Conservation (phyloP, 495 filamentous ascomycete genomes). For the Hypoxylon rickii region DNA sequence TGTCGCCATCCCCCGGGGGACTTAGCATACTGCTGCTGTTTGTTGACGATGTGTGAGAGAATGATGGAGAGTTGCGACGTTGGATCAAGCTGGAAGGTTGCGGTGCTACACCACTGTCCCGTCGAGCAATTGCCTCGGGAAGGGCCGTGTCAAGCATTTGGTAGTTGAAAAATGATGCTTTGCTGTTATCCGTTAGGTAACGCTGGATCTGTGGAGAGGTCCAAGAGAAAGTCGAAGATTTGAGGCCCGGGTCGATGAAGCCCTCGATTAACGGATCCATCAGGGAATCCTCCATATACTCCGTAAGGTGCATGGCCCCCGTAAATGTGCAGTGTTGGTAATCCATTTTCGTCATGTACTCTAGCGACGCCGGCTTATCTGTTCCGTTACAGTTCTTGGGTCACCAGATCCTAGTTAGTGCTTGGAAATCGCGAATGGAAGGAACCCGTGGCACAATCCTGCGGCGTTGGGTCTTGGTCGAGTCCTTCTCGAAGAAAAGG, state of each 20-base stretch:
- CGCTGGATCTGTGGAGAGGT: conserved; percentile 26
- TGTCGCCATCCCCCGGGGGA: conserved; percentile 45
- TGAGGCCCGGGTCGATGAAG: conserved; percentile 25
- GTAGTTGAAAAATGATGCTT: conserved; percentile 33
- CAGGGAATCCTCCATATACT: conserved; percentile 11
- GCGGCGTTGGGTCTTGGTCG: conserved; percentile 8
- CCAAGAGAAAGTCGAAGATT: conserved; percentile 17
- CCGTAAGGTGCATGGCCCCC: conserved; percentile 13
- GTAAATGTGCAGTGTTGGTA: conserved; percentile 17
- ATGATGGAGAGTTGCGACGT: conserved; percentile 40
- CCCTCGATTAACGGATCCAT: conserved; percentile 17
- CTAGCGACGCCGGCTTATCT: background rate
- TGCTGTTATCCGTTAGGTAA: conserved; percentile 37
- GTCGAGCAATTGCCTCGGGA: conserved; percentile 16
- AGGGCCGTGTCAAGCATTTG: conserved; percentile 11
- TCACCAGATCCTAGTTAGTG: background rate
- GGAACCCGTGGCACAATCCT: background rate
- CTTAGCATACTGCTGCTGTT: conserved; percentile 44
- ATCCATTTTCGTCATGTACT: conserved; percentile 18
- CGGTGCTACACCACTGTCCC: conserved; percentile 23
- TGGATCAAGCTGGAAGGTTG: conserved; percentile 26
- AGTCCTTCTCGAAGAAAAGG: conserved; percentile 6
- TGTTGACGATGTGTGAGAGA: conserved; percentile 44
- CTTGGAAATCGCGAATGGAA: background rate
- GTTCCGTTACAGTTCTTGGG: background rate